Percentiles rank a stretch among this genome's conserved stretches.
phyloP scores from a whole-genome alignment of 805 yeast genomes.

The Barnettozyma populi region DNA sequence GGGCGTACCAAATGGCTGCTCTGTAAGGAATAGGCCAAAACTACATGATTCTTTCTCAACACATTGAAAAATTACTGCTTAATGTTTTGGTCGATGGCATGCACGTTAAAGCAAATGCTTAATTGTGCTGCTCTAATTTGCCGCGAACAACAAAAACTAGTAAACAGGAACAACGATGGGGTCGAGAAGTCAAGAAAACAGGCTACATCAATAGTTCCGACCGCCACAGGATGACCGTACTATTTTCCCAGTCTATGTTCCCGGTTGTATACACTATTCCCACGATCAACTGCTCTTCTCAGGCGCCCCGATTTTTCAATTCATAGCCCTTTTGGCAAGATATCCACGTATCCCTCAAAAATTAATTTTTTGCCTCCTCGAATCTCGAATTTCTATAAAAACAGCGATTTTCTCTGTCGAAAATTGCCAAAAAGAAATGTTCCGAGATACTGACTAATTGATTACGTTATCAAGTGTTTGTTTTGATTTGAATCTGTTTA shows the following conservation, averaged over 20 bases:
- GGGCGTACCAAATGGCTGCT: no score
- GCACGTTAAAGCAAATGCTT: not conserved
- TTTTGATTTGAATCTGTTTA: not conserved
- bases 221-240: not conserved
- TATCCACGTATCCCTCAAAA: not conserved
- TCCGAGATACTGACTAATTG: slow-evolving; percentile 1
- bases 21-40: no score
- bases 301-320: not conserved
- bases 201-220: not conserved
- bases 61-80: not conserved
- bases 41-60: no score
- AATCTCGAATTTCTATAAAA: slow-evolving; percentile 8
- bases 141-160: not conserved
- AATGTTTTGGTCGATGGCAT: not conserved
- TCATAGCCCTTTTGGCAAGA: not conserved
- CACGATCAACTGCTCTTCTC: not conserved
- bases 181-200: not conserved
- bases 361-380: slow-evolving; percentile 1
- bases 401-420: slow-evolving; percentile 3
- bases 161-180: not conserved
- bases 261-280: not conserved
- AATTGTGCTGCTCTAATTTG: not conserved
- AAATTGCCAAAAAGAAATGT: slow-evolving; percentile 1
- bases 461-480: not conserved
- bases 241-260: no score